These are phyloP conservation scores for Sequoiadendron giganteum DNA, from an alignment of 75 land plant genomes.

Conservation along the genomic window DNA sequence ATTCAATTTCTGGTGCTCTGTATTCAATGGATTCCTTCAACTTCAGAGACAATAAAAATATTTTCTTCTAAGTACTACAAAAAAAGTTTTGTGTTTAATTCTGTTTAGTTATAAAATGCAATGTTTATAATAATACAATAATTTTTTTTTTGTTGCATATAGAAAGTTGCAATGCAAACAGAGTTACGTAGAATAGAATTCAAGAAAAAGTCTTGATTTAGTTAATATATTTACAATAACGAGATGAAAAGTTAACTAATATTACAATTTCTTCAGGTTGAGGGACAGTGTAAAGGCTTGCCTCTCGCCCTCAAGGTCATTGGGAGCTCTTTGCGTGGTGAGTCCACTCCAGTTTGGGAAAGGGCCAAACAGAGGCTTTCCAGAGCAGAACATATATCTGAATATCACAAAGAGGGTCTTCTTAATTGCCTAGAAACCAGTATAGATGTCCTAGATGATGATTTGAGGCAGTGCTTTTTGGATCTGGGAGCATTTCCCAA, in stretches of 20 bases:
- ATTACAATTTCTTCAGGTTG: constrained; percentile 20
- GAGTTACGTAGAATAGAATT: background rate
- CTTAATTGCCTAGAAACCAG: constrained; percentile 52
- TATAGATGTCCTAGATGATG: constrained; percentile 26
- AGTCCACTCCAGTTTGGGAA: constrained; percentile 38
- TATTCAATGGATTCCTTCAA: background rate
- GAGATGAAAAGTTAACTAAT: background rate
- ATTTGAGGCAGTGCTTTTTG: constrained; percentile 48
- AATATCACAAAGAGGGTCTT: constrained; percentile 46
- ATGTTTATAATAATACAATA: too few relatives aligned
- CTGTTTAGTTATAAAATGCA: background rate
- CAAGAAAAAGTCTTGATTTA: background rate
- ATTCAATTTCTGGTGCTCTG: background rate
- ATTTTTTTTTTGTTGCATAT: too few relatives aligned
- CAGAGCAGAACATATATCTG: constrained; percentile 42
- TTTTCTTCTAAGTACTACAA: background rate
- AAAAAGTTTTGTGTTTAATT: too few relatives aligned
- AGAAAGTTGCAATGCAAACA: background rate
- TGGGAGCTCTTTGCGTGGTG: constrained; percentile 46
- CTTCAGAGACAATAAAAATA: background rate
- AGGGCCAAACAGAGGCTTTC: constrained; percentile 41
- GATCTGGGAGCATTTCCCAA: constrained; percentile 64
- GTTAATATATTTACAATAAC: background rate
- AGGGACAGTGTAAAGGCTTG: constrained; percentile 53
- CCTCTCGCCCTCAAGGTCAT: constrained; percentile 70